Base-by-base conservation (phyloP, 148 eudicot genomes). In the Rhododendron mucronatum region DNA sequence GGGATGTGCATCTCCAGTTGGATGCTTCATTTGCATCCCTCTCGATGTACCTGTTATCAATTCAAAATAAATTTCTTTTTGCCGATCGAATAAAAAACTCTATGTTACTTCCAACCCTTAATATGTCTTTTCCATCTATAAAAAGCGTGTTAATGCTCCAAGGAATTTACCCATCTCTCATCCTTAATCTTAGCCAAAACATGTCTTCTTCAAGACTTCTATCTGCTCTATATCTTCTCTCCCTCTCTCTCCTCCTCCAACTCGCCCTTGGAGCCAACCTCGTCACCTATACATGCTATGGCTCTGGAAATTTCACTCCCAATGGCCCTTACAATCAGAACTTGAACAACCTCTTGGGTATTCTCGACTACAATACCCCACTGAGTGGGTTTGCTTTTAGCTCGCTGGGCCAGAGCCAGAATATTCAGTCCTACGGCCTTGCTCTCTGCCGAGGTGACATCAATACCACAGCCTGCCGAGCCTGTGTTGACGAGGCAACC, bases 401-500 rank as follows among this genome's bases (percentile, higher is more conserved):
- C 59, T 83, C 89, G 0, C 21, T 78, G 5, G 92, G 90, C 28
- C 50, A 23, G 2, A 4, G 14, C 75, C 84, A 44, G 16, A 16
- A 55, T 78, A 39, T 39, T 39, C 80, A n/a, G 55, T 48, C 86
- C 78, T 87, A 57, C 26, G 93, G 93, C 39, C 86, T 92, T 0
- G 88, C 88, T 11, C 83, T 88, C 7, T 90, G 94, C 47, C 88
- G 93, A 1, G 89, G 90, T 44, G 92, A 92, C 48, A 83, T 88
- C 61, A 87, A 89, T 0, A 26, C 73, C 28, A 5, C 39, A 1
- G 90, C 82, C 50, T 91, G 93, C 35, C 41, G 61, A 78, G 18
- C 82, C 1, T 92, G 93, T 50, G 89, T 88, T 4, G 20, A 30
- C 2, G 48, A 90, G 26, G 90, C 92, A 1, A 33, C 84, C 11